phyloP scores from a whole-genome alignment of 116 monocot genomes.

The Cymodocea nodosa region DNA sequence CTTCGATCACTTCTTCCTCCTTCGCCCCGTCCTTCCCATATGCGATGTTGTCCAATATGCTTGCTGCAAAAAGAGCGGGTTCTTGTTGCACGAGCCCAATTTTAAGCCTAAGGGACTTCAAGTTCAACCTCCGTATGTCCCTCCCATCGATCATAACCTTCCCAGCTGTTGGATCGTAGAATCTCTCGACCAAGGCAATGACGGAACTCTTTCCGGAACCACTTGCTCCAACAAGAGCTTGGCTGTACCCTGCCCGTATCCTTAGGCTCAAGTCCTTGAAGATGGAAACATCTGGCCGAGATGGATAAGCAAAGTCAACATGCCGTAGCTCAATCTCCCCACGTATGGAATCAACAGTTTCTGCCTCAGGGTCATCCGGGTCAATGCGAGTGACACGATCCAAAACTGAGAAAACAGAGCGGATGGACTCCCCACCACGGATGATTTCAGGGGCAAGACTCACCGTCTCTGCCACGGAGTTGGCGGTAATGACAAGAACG shows the following conservation, averaged over 20 bases:
- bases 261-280: slow-evolving; percentile 69
- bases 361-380: slow-evolving; percentile 55
- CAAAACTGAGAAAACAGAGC: slow-evolving; percentile 73
- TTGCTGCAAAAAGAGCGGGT: slow-evolving; percentile 73
- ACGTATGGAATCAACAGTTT: slow-evolving; percentile 47
- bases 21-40: slow-evolving; percentile 63
- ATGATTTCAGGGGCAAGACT: slow-evolving; percentile 90
- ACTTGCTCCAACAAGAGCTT: slow-evolving; percentile 14
- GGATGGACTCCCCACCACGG: slow-evolving; percentile 79
- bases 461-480: slow-evolving; percentile 85
- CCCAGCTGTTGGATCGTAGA: slow-evolving; percentile 12
- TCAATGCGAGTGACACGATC: slow-evolving; percentile 65
- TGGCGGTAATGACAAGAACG: slow-evolving; percentile 85
- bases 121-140: slow-evolving; percentile 67
- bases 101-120: slow-evolving; percentile 57
- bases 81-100: slow-evolving; percentile 91
- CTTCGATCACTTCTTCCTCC: slow-evolving; percentile 61
- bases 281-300: slow-evolving; percentile 64
- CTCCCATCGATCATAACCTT: slow-evolving; percentile 75
- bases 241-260: slow-evolving; percentile 28
- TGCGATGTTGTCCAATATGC: slow-evolving; percentile 84
- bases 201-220: slow-evolving; percentile 17
- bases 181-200: slow-evolving; percentile 7
- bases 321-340: slow-evolving; percentile 83
- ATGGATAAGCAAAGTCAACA: slow-evolving; percentile 79